Percentiles rank a stretch among this genome's conserved stretches.
Evolutionary conservation across 106 monocot species (phyloP).

Genomic region (Gastrodia elata): DNA sequence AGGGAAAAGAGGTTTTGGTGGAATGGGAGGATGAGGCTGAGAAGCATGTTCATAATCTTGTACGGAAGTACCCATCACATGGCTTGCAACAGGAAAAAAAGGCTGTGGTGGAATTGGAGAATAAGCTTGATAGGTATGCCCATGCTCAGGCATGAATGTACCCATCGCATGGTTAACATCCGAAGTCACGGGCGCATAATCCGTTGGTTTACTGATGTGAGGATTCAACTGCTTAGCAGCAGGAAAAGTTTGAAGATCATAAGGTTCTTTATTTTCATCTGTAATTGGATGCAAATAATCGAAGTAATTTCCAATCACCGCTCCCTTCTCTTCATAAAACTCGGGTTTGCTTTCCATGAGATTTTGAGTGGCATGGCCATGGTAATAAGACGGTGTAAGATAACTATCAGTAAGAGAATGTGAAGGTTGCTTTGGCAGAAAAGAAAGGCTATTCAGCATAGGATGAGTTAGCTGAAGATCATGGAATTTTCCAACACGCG

Average conservation of each 20-base stretch:
- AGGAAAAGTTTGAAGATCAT: neutral
- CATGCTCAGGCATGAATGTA: conserved; percentile 2
- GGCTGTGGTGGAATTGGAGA: conserved; percentile 20
- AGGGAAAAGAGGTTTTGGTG: conserved; percentile 17
- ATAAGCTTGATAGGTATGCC: conserved; percentile 12
- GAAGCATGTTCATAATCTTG: conserved; percentile 7
- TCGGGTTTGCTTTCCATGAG: conserved; percentile 9
- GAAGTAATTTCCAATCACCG: neutral
- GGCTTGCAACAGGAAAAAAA: neutral
- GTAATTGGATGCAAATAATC: conserved; percentile 9
- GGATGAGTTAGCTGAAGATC: conserved; percentile 13
- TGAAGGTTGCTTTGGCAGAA: conserved; percentile 16
- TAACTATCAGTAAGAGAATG: conserved; percentile 10
- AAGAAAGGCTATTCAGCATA: conserved; percentile 7
- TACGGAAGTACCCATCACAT: conserved; percentile 1
- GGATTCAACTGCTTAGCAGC: neutral
- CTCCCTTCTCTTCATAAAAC: conserved; percentile 6
- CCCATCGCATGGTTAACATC: neutral
- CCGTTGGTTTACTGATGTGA: neutral
- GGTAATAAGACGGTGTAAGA: neutral
- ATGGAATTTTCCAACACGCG: conserved; percentile 5
- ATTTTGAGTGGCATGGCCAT: neutral
- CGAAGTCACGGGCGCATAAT: neutral
- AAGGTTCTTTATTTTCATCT: neutral
- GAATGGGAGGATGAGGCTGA: conserved; percentile 17